Evolutionary conservation across 83 land plant species (phyloP), one percentile per base, ranked within the genome.

Genomic region (Picea engelmannii): DNA sequence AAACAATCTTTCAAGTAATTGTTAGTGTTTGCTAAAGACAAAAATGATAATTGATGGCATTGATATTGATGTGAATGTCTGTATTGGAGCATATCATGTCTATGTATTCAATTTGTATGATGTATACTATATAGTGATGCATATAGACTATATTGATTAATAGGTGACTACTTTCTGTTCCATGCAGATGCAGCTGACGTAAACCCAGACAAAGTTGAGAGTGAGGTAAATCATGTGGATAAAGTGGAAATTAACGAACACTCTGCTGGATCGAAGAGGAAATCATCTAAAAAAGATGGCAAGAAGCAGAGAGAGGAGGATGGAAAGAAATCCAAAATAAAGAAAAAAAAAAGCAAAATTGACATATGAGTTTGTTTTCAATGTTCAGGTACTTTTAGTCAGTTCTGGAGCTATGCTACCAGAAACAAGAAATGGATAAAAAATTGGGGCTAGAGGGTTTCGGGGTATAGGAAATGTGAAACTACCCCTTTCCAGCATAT

Each of bases 291-390:
- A 70, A 38, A 21, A 20, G 12, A 71, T 42, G 23, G 20, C 11
- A 42, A 42, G 55, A 42, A 42, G 52, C 55, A 18, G n/a, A 42
- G 20, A 42, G 47, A 27, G 40, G 18, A 70, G 21, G 76, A 20
- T 42, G 24, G 23, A 71, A 42, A 49, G 23, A n/a, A 71, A 4
- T 10, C 76, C 76, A 71, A 71, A 42, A 8, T 42, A 24, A 24
- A 66, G 38, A 71, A 44, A 42, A 71, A 71, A 55, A 42, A 71
- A 71, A 42, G 52, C 52, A 42, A 71, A 71, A 40, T 71, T 71
- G 44, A 71, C 55, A 18, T 71, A 42, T 71, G 44, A 44, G 20
- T 71, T 71, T 20, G 24, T 71, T 71, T 42, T 20, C 23, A 44
- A 42, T 71, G 21, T 71, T 71, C 23, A 9, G 76, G 76, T 71